phyloP scores from a whole-genome alignment of 768 basidiomycete species.

The Steccherinum ochraceum region DNA sequence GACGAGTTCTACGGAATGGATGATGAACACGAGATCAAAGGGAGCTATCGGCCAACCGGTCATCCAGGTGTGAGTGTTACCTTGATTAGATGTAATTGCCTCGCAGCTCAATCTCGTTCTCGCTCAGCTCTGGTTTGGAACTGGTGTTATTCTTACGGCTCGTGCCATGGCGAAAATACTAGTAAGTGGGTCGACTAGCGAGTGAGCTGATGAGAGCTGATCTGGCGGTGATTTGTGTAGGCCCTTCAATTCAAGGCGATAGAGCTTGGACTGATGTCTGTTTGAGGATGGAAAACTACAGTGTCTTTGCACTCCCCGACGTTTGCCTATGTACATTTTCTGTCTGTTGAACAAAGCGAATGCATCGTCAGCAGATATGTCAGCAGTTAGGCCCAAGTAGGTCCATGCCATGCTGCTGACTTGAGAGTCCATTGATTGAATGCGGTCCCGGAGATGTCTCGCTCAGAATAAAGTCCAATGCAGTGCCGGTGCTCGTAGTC shows the following conservation, averaged over 20 bases:
- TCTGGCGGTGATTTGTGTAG: neutral
- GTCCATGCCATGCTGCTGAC: too few relatives aligned
- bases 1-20: slow-evolving; percentile 33
- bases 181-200: slow-evolving; percentile 15
- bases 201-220: neutral
- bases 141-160: slow-evolving; percentile 27
- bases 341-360: too few relatives aligned
- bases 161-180: slow-evolving; percentile 31
- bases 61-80: slow-evolving; percentile 31
- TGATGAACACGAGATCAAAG: slow-evolving; percentile 31
- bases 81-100: neutral
- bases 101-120: neutral
- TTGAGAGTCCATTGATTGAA: too few relatives aligned
- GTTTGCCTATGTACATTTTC: too few relatives aligned
- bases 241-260: slow-evolving; percentile 7
- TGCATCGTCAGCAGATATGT: too few relatives aligned
- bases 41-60: slow-evolving; percentile 32
- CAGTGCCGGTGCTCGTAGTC: too few relatives aligned
- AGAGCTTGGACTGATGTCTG: slow-evolving; percentile 7
- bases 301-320: too few relatives aligned
- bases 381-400: too few relatives aligned
- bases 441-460: too few relatives aligned
- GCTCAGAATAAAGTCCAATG: too few relatives aligned
- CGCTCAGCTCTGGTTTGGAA: slow-evolving; percentile 32
- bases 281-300: too few relatives aligned